Base-by-base conservation (phyloP, 1,139 yeast genomes). In the Zygosaccharomyces sapae region DNA sequence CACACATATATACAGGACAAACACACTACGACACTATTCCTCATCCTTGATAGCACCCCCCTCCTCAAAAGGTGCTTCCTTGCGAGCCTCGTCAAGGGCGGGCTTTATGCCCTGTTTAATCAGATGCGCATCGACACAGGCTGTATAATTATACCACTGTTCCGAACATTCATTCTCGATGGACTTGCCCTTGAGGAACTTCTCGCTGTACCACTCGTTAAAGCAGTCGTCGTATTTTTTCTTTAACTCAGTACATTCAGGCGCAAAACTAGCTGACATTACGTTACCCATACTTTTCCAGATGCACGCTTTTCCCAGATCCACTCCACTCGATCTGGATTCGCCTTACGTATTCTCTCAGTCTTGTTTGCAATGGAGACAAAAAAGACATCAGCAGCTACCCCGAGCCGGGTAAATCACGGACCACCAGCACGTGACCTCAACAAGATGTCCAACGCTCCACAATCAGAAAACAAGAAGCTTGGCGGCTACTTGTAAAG, bases 261-360 rank as follows among this genome's bases (percentile, higher is more conserved):
- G 96, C 38, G 97, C 97, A 74, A 92, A 86, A 52, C 96, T 88
- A 9, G 65, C 83, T 22, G 97, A 89, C 95, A 90, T 85, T 51
- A 74, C 72, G 69, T 82, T 83, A 48, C 92, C 92, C 92, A 85
- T 22, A 4, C 25, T 22, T 22, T 22, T 84, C 31, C 36, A 22
- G 6, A 29, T n/a, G 12, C 30, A 27, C 22, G 22, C 22, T 19
- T 19, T 19, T 19, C 22, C 22, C 22, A 19, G 22, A 19, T 19
- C 22, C 22, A 19, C 22, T 22, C 25, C 25, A 22, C 25, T 22
- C 7, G 25, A 5, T 6, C 25, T 22, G 7, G 7, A 22, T 22
- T 5, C 25, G 25, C 25, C 25, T 22, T 22, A 6, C 25, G 25
- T 22, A 22, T 6, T 22, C 25, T 22, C 25, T 5, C 25, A 22